phyloP scores from a whole-genome alignment of 805 yeast species.

The Ogataea dorogensis region DNA sequence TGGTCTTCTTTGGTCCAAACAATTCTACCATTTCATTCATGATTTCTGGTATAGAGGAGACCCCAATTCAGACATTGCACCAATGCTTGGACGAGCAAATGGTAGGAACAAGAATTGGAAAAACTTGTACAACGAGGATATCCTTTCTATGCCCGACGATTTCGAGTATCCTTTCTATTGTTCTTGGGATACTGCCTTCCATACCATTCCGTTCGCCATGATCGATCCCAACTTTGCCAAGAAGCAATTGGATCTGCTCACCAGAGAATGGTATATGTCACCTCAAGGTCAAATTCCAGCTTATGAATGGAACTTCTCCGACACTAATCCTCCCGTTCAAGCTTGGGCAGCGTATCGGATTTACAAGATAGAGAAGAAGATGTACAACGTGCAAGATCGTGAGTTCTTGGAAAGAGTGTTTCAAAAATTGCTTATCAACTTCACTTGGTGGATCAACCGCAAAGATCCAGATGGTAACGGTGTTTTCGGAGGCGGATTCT shows the following conservation, averaged over 20 bases:
- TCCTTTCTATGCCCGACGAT: constrained; percentile 87
- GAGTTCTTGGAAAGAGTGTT: constrained; percentile 88
- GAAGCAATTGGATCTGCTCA: constrained; percentile 77
- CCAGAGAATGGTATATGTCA: constrained; percentile 97
- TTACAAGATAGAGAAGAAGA: constrained; percentile 80
- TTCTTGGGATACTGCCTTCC: constrained; percentile 97
- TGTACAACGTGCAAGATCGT: constrained; percentile 78
- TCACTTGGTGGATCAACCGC: constrained; percentile 97
- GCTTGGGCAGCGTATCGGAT: constrained; percentile 93
- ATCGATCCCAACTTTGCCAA: constrained; percentile 91
- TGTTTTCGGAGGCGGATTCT: constrained; percentile 90
- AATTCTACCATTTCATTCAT: constrained; percentile 82
- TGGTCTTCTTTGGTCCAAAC: constrained; percentile 91
- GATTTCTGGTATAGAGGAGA: constrained; percentile 88
- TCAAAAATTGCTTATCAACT: constrained; percentile 83
- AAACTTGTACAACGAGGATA: constrained; percentile 83
- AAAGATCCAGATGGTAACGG: constrained; percentile 85
- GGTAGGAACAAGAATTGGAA: constrained; percentile 90
- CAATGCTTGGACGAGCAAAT: constrained; percentile 76
- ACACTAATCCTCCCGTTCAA: constrained; percentile 96
- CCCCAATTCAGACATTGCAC: constrained; percentile 68
- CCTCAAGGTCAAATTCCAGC: constrained; percentile 98
- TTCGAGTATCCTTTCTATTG: constrained; percentile 97
- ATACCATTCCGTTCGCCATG: constrained; percentile 89
- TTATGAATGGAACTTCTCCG: constrained; percentile 93